These are phyloP conservation scores for Fremontodendron californicum DNA, from an alignment of 345 rosid species.

Conservation along the genomic window DNA sequence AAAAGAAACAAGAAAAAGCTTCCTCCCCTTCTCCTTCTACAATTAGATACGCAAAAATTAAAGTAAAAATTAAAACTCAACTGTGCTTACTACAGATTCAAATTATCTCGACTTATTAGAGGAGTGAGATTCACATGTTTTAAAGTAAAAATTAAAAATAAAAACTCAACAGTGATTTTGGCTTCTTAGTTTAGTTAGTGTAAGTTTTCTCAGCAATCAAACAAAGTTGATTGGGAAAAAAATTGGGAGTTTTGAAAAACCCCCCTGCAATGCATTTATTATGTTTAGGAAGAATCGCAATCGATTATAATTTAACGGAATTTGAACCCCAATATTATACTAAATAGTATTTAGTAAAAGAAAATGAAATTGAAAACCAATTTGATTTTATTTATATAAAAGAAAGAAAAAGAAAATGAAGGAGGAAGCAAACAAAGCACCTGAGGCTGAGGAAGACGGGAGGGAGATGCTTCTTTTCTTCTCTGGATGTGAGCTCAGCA, in stretches of 20 bases:
- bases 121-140: not conserved
- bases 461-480: too few relatives aligned
- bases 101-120: not conserved
- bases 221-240: not conserved
- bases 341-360: not conserved
- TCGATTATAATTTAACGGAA: not conserved
- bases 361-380: not conserved
- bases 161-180: not conserved
- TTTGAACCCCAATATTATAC: not conserved
- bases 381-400: too few relatives aligned
- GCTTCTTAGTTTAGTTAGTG: not conserved
- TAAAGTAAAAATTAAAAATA: not conserved
- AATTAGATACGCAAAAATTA: not conserved
- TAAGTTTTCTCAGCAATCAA: not conserved
- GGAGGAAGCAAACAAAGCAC: not conserved
- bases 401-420: not conserved
- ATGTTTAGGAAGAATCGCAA: not conserved
- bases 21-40: not conserved
- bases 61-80: not conserved
- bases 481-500: not conserved
- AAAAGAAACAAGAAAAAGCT: not conserved
- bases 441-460: not conserved
- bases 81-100: not conserved
- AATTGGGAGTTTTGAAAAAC: not conserved
- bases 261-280: not conserved